Percentiles rank a stretch among this genome's conserved stretches.
These are phyloP conservation scores for Magnolia sinica DNA, from an alignment of 164 flowering plant genomes.

Conservation along the genomic window DNA sequence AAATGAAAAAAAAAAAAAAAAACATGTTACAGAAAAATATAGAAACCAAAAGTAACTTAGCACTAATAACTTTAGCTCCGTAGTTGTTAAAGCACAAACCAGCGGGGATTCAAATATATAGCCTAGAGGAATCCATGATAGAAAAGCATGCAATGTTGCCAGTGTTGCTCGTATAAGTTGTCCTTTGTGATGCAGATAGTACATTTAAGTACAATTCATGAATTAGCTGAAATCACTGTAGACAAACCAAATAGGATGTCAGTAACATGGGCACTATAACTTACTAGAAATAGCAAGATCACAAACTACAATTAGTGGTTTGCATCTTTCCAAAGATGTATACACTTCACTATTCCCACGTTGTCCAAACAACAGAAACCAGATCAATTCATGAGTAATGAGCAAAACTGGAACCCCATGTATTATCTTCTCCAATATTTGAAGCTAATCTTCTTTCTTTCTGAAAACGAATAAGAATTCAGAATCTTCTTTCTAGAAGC, in stretches of 20 bases:
- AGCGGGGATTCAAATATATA: constrained; percentile 94
- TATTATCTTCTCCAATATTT: too few relatives aligned
- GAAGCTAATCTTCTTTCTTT: too few relatives aligned
- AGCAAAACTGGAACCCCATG: too few relatives aligned
- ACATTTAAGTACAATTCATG: constrained; percentile 98
- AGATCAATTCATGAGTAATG: too few relatives aligned
- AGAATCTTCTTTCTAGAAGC: too few relatives aligned
- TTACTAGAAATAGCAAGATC: neutral
- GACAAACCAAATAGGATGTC: constrained; percentile 16
- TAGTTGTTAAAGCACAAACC: constrained; percentile 43
- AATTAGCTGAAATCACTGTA: constrained; percentile 94
- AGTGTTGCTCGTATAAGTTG: constrained; percentile 87
- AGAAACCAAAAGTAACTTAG: neutral
- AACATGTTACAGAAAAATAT: neutral
- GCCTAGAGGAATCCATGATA: constrained; percentile 98
- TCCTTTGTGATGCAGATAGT: constrained; percentile 88
- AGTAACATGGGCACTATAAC: neutral
- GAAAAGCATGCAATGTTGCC: constrained; percentile 94
- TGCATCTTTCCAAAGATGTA: neutral
- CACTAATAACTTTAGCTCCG: neutral
- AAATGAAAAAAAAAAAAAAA: neutral
- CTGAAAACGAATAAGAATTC: too few relatives aligned
- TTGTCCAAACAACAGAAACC: too few relatives aligned
- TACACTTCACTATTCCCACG: too few relatives aligned
- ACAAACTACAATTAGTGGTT: neutral